Percentiles rank a stretch among this genome's conserved stretches.
phyloP scores from a whole-genome alignment of 2,329 filamentous ascomycete species.

The Aspergillus glaucus region DNA sequence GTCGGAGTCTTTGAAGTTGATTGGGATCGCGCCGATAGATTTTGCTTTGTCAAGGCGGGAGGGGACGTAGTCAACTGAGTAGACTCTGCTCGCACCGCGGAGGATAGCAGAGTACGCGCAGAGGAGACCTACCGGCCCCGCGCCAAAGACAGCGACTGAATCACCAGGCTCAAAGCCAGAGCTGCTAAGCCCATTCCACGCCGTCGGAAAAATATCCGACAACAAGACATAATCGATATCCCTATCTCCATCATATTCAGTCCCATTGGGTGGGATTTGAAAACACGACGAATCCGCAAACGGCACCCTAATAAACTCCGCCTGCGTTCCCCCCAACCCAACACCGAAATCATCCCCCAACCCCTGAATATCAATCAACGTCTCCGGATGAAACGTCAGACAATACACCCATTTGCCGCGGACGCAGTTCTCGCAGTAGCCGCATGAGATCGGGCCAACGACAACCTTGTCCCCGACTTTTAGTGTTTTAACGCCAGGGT shows the following conservation, averaged over 20 bases:
- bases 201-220: slow-evolving; percentile 36
- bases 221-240: slow-evolving; percentile 3
- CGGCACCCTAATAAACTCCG: neutral
- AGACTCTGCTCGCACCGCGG: slow-evolving; percentile 55
- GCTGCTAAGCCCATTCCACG: slow-evolving; percentile 32
- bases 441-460: slow-evolving; percentile 69
- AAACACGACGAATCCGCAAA: neutral
- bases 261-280: neutral
- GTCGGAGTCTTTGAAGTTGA: slow-evolving; percentile 57
- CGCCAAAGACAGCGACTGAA: slow-evolving; percentile 57
- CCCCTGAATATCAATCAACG: slow-evolving; percentile 22
- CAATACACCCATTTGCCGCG: slow-evolving; percentile 72
- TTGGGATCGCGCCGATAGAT: slow-evolving; percentile 50
- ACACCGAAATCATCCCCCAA: slow-evolving; percentile 73
- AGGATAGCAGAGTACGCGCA: slow-evolving; percentile 58
- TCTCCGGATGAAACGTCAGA: slow-evolving; percentile 1
- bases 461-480: slow-evolving; percentile 65
- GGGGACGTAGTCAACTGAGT: slow-evolving; percentile 55
- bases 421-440: slow-evolving; percentile 70
- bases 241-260: neutral
- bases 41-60: slow-evolving; percentile 54
- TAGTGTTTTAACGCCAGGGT: slow-evolving; percentile 48
- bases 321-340: slow-evolving; percentile 77
- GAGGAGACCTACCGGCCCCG: slow-evolving; percentile 59
- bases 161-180: slow-evolving; percentile 43